phyloP scores from a whole-genome alignment of 306 rosid genomes.

The Neltuma alba region DNA sequence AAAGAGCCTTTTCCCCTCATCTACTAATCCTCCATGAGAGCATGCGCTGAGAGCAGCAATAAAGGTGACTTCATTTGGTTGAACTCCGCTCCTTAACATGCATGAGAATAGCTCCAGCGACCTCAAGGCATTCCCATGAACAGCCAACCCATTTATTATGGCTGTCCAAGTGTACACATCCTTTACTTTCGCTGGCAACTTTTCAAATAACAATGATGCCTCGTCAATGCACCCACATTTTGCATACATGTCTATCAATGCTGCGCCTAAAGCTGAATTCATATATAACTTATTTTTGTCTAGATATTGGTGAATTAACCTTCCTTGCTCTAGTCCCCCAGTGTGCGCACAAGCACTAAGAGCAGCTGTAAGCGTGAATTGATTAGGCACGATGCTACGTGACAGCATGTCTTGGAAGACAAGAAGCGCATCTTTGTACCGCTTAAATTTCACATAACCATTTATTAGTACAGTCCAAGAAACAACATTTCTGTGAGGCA shows the following conservation, averaged over 20 bases:
- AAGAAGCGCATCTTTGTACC: constrained; percentile 39
- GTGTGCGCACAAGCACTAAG: constrained; percentile 47
- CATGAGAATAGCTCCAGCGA: constrained; percentile 42
- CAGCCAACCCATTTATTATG: constrained; percentile 46
- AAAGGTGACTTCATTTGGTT: constrained; percentile 51
- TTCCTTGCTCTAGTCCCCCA: constrained; percentile 53
- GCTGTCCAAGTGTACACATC: constrained; percentile 51
- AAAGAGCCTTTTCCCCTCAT: constrained; percentile 41
- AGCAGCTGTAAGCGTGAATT: constrained; percentile 39
- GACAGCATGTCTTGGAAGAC: constrained; percentile 39
- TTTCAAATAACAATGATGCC: constrained; percentile 44
- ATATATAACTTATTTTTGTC: constrained; percentile 26
- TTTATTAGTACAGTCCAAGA: constrained; percentile 43
- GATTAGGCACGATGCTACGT: constrained; percentile 36
- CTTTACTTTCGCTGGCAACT: constrained; percentile 32
- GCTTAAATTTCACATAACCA: constrained; percentile 44
- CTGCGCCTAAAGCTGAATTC: constrained; percentile 37
- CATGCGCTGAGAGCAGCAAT: constrained; percentile 46
- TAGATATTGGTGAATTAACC: constrained; percentile 37
- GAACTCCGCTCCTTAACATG: constrained; percentile 46
- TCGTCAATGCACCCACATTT: constrained; percentile 49
- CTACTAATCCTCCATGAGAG: constrained; percentile 52
- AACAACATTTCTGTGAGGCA: constrained; percentile 41
- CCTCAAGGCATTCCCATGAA: constrained; percentile 39
- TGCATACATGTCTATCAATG: constrained; percentile 53